phyloP scores from a whole-genome alignment of 2,329 filamentous ascomycete genomes.

The Dothistroma pini region DNA sequence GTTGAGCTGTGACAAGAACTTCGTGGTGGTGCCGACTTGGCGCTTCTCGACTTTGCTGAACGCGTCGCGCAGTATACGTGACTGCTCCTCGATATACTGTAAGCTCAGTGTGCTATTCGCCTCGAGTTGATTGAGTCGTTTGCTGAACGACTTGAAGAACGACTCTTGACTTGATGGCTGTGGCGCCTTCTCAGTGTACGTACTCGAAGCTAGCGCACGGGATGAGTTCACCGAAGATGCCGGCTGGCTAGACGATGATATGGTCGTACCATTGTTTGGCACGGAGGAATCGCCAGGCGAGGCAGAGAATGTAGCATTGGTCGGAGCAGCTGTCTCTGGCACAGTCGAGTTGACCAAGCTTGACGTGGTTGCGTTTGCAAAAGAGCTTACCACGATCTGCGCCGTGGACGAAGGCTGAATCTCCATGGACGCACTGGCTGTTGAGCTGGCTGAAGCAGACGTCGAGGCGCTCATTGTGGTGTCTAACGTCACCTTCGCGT shows the following conservation, averaged over 20 bases:
- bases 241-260: conserved; percentile 6
- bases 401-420: neutral
- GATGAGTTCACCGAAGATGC: conserved; percentile 14
- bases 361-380: neutral
- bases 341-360: neutral
- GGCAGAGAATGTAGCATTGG: neutral
- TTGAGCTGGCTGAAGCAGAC: neutral
- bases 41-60: conserved; percentile 83
- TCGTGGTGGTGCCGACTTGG: conserved; percentile 76
- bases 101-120: conserved; percentile 88
- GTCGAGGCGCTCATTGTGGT: neutral
- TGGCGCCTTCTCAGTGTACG: conserved; percentile 37
- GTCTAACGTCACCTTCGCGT: neutral
- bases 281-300: conserved; percentile 2
- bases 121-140: conserved; percentile 85
- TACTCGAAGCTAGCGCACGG: neutral
- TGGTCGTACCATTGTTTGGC: neutral
- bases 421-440: neutral
- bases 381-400: neutral
- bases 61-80: conserved; percentile 80
- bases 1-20: conserved; percentile 82
- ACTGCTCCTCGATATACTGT: conserved; percentile 96
- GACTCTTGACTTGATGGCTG: conserved; percentile 88
- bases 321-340: neutral
- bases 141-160: conserved; percentile 95